phyloP scores from a whole-genome alignment of 2,329 filamentous ascomycete species.

The Xylaria sp. region DNA sequence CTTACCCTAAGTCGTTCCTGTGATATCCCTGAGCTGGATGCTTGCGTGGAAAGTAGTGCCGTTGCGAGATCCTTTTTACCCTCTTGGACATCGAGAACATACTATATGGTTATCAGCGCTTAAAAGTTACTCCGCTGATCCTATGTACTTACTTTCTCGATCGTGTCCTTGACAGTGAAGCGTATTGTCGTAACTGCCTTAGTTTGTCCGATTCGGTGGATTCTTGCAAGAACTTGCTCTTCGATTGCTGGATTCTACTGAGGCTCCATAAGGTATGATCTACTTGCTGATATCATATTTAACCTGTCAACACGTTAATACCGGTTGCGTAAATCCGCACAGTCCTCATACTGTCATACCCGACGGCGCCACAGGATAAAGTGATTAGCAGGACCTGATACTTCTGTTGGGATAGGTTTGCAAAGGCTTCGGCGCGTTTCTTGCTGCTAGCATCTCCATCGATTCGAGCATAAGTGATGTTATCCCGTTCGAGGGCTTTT shows the following conservation, averaged over 20 bases:
- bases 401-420: not conserved
- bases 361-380: not conserved
- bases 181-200: slow-evolving; percentile 46
- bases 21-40: too few species aligned
- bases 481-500: not conserved
- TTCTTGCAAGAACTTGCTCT: slow-evolving; percentile 50
- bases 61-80: too few species aligned
- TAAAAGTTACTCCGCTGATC: too few species aligned
- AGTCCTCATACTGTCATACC: not conserved
- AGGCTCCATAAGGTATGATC: slow-evolving; percentile 57
- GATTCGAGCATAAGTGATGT: not conserved
- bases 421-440: not conserved
- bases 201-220: slow-evolving; percentile 46
- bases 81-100: too few species aligned
- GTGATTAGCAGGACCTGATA: not conserved
- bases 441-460: not conserved
- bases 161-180: slow-evolving; percentile 45
- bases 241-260: slow-evolving; percentile 55
- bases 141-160: slow-evolving; percentile 43
- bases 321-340: too few species aligned
- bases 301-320: slow-evolving; percentile 41
- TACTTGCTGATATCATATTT: slow-evolving; percentile 53
- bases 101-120: too few species aligned
- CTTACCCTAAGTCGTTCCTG: too few species aligned
- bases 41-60: too few species aligned